These are phyloP conservation scores for Neurospora africana DNA, from an alignment of 495 filamentous ascomycete species.

Conservation along the genomic window DNA sequence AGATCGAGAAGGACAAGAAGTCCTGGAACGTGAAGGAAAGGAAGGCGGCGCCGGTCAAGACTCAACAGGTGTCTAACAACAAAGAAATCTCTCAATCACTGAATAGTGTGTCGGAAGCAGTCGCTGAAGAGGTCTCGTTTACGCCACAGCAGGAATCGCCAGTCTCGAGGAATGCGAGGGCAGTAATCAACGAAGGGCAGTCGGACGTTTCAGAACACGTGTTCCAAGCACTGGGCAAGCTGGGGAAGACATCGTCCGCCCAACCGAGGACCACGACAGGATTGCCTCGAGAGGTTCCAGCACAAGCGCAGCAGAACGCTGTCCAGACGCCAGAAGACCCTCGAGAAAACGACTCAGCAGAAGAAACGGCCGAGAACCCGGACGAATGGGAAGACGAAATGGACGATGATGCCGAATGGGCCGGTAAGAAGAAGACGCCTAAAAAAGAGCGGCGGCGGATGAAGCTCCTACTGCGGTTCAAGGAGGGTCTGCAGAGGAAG, in stretches of 20 bases:
- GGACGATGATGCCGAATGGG: neutral
- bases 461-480: neutral
- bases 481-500: neutral
- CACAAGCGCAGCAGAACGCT: neutral
- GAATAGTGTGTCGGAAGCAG: neutral
- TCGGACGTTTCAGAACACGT: neutral
- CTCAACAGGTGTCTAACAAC: neutral
- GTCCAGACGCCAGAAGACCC: neutral
- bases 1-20: constrained; percentile 1
- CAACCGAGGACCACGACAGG: neutral
- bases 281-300: neutral
- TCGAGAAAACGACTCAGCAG: neutral
- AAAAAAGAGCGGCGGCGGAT: neutral
- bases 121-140: neutral
- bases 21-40: neutral
- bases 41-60: neutral
- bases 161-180: neutral
- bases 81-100: neutral
- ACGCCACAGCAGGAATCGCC: neutral
- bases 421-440: neutral
- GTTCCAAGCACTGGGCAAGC: neutral
- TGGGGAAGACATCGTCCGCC: neutral
- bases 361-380: neutral
- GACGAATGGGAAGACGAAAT: neutral
- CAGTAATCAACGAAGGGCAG: neutral